phyloP scores from a whole-genome alignment of 2,329 filamentous ascomycete species.

The Monosporascus sp. region DNA sequence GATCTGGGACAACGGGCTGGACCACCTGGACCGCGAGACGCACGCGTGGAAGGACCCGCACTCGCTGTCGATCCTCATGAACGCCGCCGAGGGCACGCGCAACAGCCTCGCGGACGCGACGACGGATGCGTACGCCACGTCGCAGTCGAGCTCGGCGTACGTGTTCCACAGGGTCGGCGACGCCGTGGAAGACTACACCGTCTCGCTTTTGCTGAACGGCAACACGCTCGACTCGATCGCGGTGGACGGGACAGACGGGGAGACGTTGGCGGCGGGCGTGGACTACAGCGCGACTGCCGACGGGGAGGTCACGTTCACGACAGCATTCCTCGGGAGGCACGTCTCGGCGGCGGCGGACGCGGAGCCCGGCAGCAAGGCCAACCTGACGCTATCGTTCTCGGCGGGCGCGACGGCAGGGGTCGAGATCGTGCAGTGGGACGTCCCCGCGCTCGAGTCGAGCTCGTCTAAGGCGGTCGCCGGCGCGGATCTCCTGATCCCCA shows the following conservation, averaged over 20 bases:
- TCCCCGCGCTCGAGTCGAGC: conserved; percentile 31
- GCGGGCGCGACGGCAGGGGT: conserved; percentile 41
- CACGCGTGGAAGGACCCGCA: conserved; percentile 46
- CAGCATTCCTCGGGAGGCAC: conserved; percentile 40
- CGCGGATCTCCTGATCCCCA: conserved; percentile 40
- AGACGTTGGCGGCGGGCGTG: conserved; percentile 25
- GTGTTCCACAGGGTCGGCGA: conserved; percentile 48
- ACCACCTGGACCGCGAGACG: conserved; percentile 46
- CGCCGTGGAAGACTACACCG: conserved; percentile 33
- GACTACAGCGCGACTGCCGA: conserved; percentile 42
- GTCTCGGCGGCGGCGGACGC: conserved; percentile 34
- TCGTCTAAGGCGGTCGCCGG: conserved; percentile 20
- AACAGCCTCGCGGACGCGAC: conserved; percentile 51
- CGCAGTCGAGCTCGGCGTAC: conserved; percentile 47
- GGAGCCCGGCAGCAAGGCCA: conserved; percentile 40
- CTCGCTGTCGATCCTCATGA: conserved; percentile 41
- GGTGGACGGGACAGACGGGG: conserved; percentile 23
- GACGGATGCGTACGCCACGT: conserved; percentile 37
- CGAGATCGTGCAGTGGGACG: conserved; percentile 48
- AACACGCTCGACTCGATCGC: conserved; percentile 42
- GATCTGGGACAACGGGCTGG: conserved; percentile 56
- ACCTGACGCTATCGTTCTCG: conserved; percentile 48
- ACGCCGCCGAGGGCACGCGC: conserved; percentile 34
- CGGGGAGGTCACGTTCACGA: conserved; percentile 40
- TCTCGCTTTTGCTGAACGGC: conserved; percentile 49